Evolutionary conservation across 2,329 filamentous ascomycete species (phyloP).

Genomic region (Penicillium hordei): DNA sequence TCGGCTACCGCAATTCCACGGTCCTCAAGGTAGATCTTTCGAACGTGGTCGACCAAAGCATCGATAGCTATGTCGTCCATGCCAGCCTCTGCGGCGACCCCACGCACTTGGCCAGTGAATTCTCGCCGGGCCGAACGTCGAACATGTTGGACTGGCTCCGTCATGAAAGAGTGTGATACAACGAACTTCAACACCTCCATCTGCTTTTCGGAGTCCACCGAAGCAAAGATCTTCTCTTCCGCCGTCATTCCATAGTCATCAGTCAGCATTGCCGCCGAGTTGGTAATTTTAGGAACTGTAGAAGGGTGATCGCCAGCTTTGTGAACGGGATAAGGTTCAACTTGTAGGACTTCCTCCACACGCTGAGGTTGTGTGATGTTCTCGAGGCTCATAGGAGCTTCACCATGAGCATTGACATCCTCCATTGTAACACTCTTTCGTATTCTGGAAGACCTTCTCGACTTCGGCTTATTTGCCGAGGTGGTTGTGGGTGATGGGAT

Average conservation of each 20-base stretch:
- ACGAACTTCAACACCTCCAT: neutral
- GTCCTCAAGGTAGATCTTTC: constrained; percentile 22
- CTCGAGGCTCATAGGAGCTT: neutral
- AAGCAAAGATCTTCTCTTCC: constrained; percentile 1
- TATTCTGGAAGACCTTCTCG: neutral
- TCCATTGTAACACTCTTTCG: neutral
- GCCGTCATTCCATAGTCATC: neutral
- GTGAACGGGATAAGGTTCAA: neutral
- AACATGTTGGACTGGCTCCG: neutral
- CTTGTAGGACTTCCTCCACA: neutral
- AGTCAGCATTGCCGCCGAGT: too few relatives aligned
- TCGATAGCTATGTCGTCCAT: constrained; percentile 15
- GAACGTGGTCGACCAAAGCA: constrained; percentile 24
- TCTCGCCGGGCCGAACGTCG: neutral
- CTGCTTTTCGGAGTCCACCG: neutral
- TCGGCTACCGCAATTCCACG: neutral
- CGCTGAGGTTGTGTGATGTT: neutral
- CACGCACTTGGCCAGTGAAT: constrained; percentile 23
- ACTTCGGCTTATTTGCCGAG: neutral
- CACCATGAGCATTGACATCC: too few relatives aligned
- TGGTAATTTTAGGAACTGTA: neutral
- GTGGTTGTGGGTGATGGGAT: neutral
- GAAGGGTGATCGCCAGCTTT: neutral
- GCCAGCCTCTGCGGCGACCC: constrained; percentile 15
- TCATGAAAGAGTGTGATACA: constrained; percentile 1